These are phyloP conservation scores for Melanomma pulvis-pyrius DNA, from an alignment of 495 filamentous ascomycete genomes.

Conservation along the genomic window DNA sequence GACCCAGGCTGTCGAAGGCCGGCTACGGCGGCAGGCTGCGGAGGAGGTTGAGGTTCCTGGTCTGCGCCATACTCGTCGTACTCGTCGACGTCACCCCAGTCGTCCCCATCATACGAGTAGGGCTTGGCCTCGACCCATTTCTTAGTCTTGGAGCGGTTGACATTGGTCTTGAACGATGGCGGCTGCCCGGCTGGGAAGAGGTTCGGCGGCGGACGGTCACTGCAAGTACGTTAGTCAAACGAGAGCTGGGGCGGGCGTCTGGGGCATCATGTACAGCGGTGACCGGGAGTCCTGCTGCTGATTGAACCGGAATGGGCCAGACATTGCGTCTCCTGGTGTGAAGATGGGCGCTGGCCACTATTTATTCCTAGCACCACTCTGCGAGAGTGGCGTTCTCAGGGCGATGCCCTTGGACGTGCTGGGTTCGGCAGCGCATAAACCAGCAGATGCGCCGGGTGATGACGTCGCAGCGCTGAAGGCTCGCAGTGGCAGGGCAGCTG, in stretches of 20 bases:
- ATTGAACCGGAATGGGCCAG: slow-evolving; percentile 41
- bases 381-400: neutral
- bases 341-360: neutral
- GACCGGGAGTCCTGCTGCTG: slow-evolving; percentile 39
- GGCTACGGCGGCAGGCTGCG: slow-evolving; percentile 24
- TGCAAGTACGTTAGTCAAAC: slow-evolving; percentile 19
- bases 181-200: slow-evolving; percentile 47
- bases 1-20: slow-evolving; percentile 46
- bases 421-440: slow-evolving; percentile 21
- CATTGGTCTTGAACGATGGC: slow-evolving; percentile 72
- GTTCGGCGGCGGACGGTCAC: slow-evolving; percentile 40
- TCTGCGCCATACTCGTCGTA: slow-evolving; percentile 69
- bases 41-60: slow-evolving; percentile 54
- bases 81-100: slow-evolving; percentile 87
- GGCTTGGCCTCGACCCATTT: slow-evolving; percentile 93
- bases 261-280: slow-evolving; percentile 31
- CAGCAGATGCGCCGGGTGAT: slow-evolving; percentile 4
- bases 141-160: slow-evolving; percentile 87
- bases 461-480: neutral
- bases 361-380: slow-evolving; percentile 3
- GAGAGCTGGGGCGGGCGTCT: neutral
- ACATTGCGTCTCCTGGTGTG: slow-evolving; percentile 41
- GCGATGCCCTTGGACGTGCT: slow-evolving; percentile 14
- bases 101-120: slow-evolving; percentile 86
- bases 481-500: neutral